Evolutionary conservation across 768 basidiomycete genomes (phyloP), one percentile per base, ranked within the genome.

Genomic region (Naganishia vishniacii): DNA sequence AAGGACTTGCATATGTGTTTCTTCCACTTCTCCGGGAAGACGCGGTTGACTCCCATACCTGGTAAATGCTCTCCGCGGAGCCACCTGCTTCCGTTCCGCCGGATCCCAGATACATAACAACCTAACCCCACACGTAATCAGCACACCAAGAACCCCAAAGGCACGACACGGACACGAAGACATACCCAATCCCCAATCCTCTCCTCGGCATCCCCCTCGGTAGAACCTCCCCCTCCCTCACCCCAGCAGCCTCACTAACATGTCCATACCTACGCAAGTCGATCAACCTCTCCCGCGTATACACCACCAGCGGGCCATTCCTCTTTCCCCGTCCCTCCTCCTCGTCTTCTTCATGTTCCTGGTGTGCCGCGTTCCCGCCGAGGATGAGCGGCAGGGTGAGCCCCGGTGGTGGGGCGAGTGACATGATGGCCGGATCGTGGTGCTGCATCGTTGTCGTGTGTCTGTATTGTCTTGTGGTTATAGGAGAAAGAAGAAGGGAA

Each of bases 131-230:
- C 18, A 20, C 9, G 47, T 4, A 29, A 48, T 16, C 26, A 51
- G 16, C 48, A 18, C 48, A 32, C 28, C 18, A 29, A 51, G 3
- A 32, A 11, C 13, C 31, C 48, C n/a, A 20, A 48, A 51, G 4
- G 4, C 31, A n/a, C 29, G 42, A 44, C 11, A 44, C 42, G n/a
- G n/a, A n/a, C n/a, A n/a, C n/a, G n/a, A 44, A 8, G 42, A 51
- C 48, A 13, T 25, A 51, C 48, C 48, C 48, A 16, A 51, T 51
- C 31, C 48, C 48, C 34, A 32, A 28, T 7, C 48, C 48, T 15
- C 31, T 31, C 15, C 18, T n/a, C 31, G 48, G 48, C 31, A 51
- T 51, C n/a, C 48, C 48, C 9, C 6, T 12, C 18, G 48, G 48
- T 3, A 51, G 4, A 18, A 51, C 48, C 31, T 51, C 48, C 26